These are phyloP conservation scores for Blastobotrys illinoisensis DNA, from an alignment of 1,139 yeast genomes.

Conservation along the genomic window DNA sequence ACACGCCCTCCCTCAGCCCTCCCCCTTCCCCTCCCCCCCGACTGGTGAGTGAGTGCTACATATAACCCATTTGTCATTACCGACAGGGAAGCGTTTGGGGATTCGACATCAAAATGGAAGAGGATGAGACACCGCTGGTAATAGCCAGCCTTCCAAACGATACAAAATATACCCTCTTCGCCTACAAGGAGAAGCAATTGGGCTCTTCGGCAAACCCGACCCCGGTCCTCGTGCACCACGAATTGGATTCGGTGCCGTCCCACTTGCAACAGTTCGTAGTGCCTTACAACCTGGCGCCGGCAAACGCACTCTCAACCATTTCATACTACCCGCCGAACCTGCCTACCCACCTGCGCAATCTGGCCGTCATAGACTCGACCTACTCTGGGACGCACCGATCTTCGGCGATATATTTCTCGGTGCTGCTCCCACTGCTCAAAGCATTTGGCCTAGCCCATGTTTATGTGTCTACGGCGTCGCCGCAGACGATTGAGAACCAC, in stretches of 20 bases:
- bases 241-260: constrained; percentile 13
- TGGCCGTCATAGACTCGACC: constrained; percentile 34
- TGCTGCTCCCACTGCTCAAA: constrained; percentile 31
- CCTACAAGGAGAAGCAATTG: constrained; percentile 8
- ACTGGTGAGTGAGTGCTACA: neutral
- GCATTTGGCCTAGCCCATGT: constrained; percentile 32
- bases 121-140: constrained; percentile 11
- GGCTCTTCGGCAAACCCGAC: neutral
- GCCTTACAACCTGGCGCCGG: constrained; percentile 10
- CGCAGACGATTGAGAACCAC: constrained; percentile 28
- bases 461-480: constrained; percentile 33
- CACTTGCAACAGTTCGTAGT: constrained; percentile 13
- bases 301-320: neutral
- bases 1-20: neutral
- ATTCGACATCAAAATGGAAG: neutral
- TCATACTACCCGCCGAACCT: constrained; percentile 1
- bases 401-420: constrained; percentile 26
- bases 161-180: constrained; percentile 6
- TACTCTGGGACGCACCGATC: constrained; percentile 28
- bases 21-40: neutral
- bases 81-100: neutral
- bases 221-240: constrained; percentile 12
- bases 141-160: constrained; percentile 5
- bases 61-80: neutral
- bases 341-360: constrained; percentile 25